A percentile compares a stretch with the other conserved stretches of the same genome.
phyloP scores from a whole-genome alignment of 2,329 filamentous ascomycete species.

The Colletotrichum euphorbiae region DNA sequence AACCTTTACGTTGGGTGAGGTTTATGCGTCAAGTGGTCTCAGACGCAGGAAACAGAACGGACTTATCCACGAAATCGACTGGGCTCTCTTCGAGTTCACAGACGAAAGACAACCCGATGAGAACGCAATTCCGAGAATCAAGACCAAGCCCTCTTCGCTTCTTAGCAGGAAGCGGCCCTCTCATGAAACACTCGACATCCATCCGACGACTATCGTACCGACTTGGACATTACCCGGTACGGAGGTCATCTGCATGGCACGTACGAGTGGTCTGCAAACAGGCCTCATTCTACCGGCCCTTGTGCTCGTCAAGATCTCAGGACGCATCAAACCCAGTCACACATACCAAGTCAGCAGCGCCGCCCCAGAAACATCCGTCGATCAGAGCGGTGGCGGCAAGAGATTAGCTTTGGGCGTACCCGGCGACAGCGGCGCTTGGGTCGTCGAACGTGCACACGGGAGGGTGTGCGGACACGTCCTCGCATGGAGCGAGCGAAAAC shows the following conservation, averaged over 20 bases:
- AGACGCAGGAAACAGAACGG: conserved; percentile 78
- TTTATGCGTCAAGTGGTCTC: conserved; percentile 92
- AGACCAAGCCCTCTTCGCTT: conserved; percentile 27
- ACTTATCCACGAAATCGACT: conserved; percentile 91
- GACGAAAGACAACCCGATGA: conserved; percentile 75
- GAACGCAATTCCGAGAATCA: conserved; percentile 72
- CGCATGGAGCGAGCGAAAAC: conserved; percentile 84
- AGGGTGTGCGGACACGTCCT: conserved; percentile 90
- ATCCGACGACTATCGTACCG: conserved; percentile 70
- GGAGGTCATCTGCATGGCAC: conserved; percentile 87
- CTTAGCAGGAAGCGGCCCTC: conserved; percentile 25
- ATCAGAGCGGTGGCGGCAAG: conserved; percentile 35
- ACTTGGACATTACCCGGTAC: conserved; percentile 75
- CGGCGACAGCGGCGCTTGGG: conserved; percentile 93
- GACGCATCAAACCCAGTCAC: conserved; percentile 82
- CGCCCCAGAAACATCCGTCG: conserved; percentile 28
- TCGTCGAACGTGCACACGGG: conserved; percentile 83
- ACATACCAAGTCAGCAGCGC: conserved; percentile 69
- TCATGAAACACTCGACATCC: conserved; percentile 52
- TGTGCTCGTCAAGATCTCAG: conserved; percentile 88
- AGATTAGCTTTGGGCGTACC: conserved; percentile 72
- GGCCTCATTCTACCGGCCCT: conserved; percentile 83
- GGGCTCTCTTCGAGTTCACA: conserved; percentile 88
- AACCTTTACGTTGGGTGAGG: conserved; percentile 81
- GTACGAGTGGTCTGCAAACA: conserved; percentile 84